phyloP scores from a whole-genome alignment of 495 filamentous ascomycete species.

The Bombardia bombarda region DNA sequence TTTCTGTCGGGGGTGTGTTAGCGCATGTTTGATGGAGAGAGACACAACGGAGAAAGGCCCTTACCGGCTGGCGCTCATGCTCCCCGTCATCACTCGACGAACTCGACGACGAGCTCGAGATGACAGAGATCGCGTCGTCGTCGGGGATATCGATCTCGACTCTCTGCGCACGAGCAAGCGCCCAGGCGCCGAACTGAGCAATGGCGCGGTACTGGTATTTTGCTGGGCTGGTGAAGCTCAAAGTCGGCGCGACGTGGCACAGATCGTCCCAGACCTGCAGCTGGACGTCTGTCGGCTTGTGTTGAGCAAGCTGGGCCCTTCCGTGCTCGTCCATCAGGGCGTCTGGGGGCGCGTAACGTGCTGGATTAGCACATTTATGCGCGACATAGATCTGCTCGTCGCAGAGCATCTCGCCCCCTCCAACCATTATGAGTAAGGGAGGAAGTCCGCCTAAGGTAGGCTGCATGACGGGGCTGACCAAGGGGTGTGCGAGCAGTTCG shows the following conservation, averaged over 20 bases:
- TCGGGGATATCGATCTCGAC: conserved; percentile 70
- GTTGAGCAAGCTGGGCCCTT: conserved; percentile 54
- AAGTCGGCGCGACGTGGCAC: conserved; percentile 83
- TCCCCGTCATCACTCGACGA: conserved; percentile 35
- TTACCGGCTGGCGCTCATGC: too few species aligned
- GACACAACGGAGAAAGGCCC: too few species aligned
- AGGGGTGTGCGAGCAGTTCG: conserved; percentile 72
- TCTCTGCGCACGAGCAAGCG: conserved; percentile 73
- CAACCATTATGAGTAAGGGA: conserved; percentile 75
- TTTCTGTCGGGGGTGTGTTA: neutral
- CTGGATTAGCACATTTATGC: conserved; percentile 83
- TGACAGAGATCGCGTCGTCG: conserved; percentile 68
- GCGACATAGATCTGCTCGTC: conserved; percentile 95
- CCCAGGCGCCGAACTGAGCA: conserved; percentile 89
- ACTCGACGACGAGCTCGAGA: conserved; percentile 52
- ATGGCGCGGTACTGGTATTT: conserved; percentile 80
- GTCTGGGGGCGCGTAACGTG: conserved; percentile 61
- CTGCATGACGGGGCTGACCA: conserved; percentile 83
- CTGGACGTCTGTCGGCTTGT: conserved; percentile 80
- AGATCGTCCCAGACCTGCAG: conserved; percentile 95
- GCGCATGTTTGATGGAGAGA: neutral
- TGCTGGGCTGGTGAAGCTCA: conserved; percentile 88
- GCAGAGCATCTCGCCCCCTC: conserved; percentile 78
- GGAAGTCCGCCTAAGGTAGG: conserved; percentile 82
- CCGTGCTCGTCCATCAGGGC: conserved; percentile 54